Base-by-base conservation (phyloP, 768 basidiomycete species). In the Pleurotus ostreatus region DNA sequence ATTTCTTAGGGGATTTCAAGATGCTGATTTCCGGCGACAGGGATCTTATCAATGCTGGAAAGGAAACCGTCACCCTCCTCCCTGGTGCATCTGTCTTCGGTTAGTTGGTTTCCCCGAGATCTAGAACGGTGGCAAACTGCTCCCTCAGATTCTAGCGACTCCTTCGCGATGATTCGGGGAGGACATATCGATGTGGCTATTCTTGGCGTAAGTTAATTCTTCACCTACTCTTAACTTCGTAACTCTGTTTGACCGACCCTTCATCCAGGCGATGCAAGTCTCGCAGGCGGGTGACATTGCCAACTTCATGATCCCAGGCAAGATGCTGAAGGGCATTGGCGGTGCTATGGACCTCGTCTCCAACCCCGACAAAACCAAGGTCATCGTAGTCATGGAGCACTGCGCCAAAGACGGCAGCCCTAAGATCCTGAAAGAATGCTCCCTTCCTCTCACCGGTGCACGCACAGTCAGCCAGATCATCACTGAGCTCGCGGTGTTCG, bases 241-340 rank as follows among this genome's bases (percentile, higher is more conserved):
- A 15, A 25, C 57, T 54, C 20, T 46, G 34, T 26, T 47, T 30
- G n/a, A 15, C 65, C 5, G 55, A 41, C 48, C 13, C 15, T 20
- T 16, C 22, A 54, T 43, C 9, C 57, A 92, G 89, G 92, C 93
- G 8, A 92, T 98, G 92, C 86, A 98, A 78, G 95, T 98, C 48
- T 94, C 93, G 1, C 86, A 90, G 61, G 84, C 83, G 1, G 94
- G 92, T 40, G 95, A 98, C 68, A 89, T 98, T 60, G 95, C 95
- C 56, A 98, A 98, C 76, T 98, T 93, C 68, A 98, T 97, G 95
- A 94, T 97, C 65, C 95, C 94, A 2, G 92, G 94, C 12, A 96
- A 97, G 75, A 80, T 94, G 68, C 80, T 93, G 34, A 92, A 90
- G 78, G 91, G 92, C 41, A 95, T 97, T 67, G 95, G 95, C 11